Conservation (phyloP, 1,139 yeast genomes). For the Geotrichum aggregatum region DNA sequence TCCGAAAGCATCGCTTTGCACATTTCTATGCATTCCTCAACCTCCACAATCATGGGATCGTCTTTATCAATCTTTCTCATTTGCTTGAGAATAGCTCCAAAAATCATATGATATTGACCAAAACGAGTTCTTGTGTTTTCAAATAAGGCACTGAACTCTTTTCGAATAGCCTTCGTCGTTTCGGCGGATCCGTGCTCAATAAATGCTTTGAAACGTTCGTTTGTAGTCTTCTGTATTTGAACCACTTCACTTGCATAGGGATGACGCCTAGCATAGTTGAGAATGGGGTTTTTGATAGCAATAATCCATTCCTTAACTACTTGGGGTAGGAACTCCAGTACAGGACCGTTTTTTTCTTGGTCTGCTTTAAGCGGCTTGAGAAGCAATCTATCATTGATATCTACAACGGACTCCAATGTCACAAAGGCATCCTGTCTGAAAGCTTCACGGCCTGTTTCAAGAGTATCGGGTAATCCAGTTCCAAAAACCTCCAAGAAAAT, state of each 20-base stretch:
- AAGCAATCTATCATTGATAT: conserved; percentile 14
- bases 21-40: conserved; percentile 13
- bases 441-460: conserved; percentile 5
- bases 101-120: conserved; percentile 15
- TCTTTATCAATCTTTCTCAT: conserved; percentile 9
- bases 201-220: conserved; percentile 14
- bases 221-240: not conserved
- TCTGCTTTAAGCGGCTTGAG: conserved; percentile 17
- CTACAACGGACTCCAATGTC: conserved; percentile 10
- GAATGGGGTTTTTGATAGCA: conserved; percentile 13
- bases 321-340: conserved; percentile 7
- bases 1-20: not conserved
- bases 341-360: conserved; percentile 12
- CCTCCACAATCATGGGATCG: conserved; percentile 7
- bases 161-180: conserved; percentile 6
- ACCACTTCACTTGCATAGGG: conserved; percentile 16
- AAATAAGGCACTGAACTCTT: conserved; percentile 16
- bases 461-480: conserved; percentile 10
- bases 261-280: conserved; percentile 13
- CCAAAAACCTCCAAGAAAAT: conserved; percentile 19
- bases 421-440: conserved; percentile 17
- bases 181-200: conserved; percentile 4
- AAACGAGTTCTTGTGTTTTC: conserved; percentile 19
- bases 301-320: conserved; percentile 14
- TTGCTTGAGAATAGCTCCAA: conserved; percentile 4